Percentiles rank a stretch among this genome's conserved stretches.
These are phyloP conservation scores for Suillus subluteus DNA, from an alignment of 768 basidiomycete genomes.

Conservation along the genomic window DNA sequence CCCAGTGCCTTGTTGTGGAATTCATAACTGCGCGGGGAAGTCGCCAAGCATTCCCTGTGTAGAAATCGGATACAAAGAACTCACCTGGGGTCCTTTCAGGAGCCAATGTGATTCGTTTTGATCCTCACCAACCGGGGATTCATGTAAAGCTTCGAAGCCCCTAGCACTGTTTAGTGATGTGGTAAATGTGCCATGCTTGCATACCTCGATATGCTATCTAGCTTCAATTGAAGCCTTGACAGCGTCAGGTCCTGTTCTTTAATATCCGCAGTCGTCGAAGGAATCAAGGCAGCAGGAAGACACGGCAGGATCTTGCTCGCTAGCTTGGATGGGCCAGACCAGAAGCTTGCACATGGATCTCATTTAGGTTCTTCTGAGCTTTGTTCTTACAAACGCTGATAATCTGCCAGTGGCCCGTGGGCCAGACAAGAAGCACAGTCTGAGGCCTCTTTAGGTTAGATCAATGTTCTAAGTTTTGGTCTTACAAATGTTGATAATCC, in stretches of 20 bases:
- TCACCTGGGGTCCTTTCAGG: not conserved
- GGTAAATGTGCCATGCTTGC: not conserved
- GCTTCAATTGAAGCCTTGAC: not conserved
- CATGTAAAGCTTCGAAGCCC: not conserved
- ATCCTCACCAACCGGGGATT: slow-evolving; percentile 1
- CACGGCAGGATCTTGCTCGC: not conserved
- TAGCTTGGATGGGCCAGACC: not conserved
- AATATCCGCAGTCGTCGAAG: not conserved
- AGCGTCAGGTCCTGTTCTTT: not conserved
- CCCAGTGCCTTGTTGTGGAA: not conserved
- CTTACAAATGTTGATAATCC: not conserved
- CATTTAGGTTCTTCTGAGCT: slow-evolving; percentile 1
- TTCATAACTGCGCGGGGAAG: not conserved
- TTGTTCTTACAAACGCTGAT: not conserved
- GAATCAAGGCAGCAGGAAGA: not conserved
- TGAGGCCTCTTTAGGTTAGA: not conserved
- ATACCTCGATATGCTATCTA: not conserved
- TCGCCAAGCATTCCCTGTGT: not conserved
- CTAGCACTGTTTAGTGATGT: not conserved
- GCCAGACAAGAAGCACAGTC: not conserved
- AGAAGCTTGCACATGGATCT: not conserved
- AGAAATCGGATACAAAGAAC: not conserved
- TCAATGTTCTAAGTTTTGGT: not conserved
- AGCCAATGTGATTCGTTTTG: not conserved
- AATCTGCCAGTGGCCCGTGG: not conserved